Conservation (phyloP, 768 basidiomycete species). For the Russula virescens region DNA sequence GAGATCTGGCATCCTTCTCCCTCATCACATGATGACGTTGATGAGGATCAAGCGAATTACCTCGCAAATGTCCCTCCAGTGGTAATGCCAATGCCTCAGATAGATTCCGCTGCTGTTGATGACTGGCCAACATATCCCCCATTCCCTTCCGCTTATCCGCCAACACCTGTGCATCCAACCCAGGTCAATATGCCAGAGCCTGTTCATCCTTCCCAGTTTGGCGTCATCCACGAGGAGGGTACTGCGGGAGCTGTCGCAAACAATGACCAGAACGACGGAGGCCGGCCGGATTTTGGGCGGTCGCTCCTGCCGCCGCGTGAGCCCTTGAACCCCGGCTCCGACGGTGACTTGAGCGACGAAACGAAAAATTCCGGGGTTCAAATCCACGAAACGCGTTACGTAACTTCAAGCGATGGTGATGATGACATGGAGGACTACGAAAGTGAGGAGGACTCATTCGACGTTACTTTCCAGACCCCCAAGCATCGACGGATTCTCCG, state of each 20-base stretch:
- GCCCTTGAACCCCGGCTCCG: slow-evolving; percentile 53
- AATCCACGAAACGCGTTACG: slow-evolving; percentile 20
- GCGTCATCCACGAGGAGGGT: slow-evolving; percentile 16
- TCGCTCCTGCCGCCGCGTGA: slow-evolving; percentile 65
- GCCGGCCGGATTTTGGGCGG: slow-evolving; percentile 57
- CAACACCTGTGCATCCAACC: slow-evolving; percentile 50
- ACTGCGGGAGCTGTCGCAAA: slow-evolving; percentile 26
- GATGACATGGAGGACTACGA: slow-evolving; percentile 32
- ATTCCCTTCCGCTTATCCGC: slow-evolving; percentile 73
- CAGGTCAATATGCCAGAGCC: slow-evolving; percentile 16
- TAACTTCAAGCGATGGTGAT: slow-evolving; percentile 24
- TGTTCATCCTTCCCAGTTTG: slow-evolving; percentile 23
- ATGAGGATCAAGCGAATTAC: slow-evolving; percentile 28
- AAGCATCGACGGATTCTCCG: slow-evolving; percentile 30
- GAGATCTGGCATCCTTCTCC: slow-evolving; percentile 60
- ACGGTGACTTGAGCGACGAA: slow-evolving; percentile 56
- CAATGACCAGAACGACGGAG: slow-evolving; percentile 33
- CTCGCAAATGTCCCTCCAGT: slow-evolving; percentile 19
- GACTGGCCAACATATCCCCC: slow-evolving; percentile 73
- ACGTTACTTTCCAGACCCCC: slow-evolving; percentile 64
- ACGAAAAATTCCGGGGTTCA: slow-evolving; percentile 39
- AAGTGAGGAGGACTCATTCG: slow-evolving; percentile 58
- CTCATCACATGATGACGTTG: slow-evolving; percentile 38
- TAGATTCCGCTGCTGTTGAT: slow-evolving; percentile 26
- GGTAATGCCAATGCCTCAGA: slow-evolving; percentile 14